Evolutionary conservation across 1,139 yeast species (phyloP), one percentile per base, ranked within the genome.

Genomic region (Meyerozyma sp.): DNA sequence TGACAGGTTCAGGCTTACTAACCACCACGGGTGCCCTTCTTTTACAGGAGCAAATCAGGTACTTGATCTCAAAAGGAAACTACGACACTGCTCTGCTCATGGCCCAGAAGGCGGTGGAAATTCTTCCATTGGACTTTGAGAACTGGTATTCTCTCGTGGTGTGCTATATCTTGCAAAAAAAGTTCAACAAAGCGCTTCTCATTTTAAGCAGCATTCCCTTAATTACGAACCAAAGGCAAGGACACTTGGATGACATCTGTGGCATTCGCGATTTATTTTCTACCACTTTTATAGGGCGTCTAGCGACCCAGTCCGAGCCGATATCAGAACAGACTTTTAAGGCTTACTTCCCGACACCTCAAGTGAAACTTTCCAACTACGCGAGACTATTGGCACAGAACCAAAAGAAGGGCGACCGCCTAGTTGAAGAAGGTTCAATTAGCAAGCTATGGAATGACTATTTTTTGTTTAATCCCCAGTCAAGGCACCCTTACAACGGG

Each of bases 71-170:
- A 5, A 63, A 63, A 44, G 50, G 53, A 6, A 46, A 58, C 16
- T 65, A 55, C 48, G 46, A 43, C 1, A 45, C 54, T 10, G 77
- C 77, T 0, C 47, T 64, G 43, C 47, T 49, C 4, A 51, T 70
- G 14, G 67, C 76, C 10, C 54, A 65, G 42, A 58, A 56, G 20
- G 58, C 69, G 16, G 61, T 70, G 8, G 50, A 57, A 27, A 57
- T 70, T 5, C 52, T 71, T 30, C 76, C 76, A 5, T 59, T 70
- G 35, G 77, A 72, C 47, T 72, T 65, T 44, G 76, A 71, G 28
- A 59, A 68, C 38, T 72, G 77, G 77, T 65, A 58, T 49, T 53
- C 57, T 35, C 55, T 72, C 32, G 58, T 68, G 3, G 54, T 70
- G 30, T 61, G 70, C 46, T 67, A 70, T 46, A 54, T 69, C 11